These are phyloP conservation scores for Euphorbia lathyris DNA, from an alignment of 345 rosid species.

Conservation along the genomic window DNA sequence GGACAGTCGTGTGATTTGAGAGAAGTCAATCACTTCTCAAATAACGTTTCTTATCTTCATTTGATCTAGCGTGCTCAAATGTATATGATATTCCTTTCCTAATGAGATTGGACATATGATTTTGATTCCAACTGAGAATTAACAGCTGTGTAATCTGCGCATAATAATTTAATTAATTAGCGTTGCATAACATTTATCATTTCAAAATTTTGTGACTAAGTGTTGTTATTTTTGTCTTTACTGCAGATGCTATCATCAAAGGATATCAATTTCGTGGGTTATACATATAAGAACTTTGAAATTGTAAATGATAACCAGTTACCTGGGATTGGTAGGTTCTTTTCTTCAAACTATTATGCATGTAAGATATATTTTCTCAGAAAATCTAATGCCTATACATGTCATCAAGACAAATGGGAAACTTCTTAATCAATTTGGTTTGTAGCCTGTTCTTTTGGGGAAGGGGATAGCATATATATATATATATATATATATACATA, in stretches of 20 bases:
- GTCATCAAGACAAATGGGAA: not conserved
- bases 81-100: not conserved
- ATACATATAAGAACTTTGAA: slow-evolving; percentile 37
- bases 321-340: slow-evolving; percentile 30
- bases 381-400: not conserved
- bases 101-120: not conserved
- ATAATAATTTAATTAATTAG: slow-evolving; percentile 2
- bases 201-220: not conserved
- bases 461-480: not conserved
- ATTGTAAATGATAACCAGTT: slow-evolving; percentile 31
- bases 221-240: slow-evolving; percentile 11
- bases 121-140: not conserved
- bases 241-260: slow-evolving; percentile 29
- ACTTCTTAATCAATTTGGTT: not conserved
- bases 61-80: not conserved
- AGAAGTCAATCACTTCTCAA: not conserved
- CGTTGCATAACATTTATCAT: not conserved
- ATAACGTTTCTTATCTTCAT: not conserved
- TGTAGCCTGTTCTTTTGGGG: not conserved
- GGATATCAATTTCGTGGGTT: slow-evolving; percentile 36
- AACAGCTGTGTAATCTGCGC: not conserved
- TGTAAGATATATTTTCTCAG: not conserved
- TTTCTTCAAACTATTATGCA: not conserved
- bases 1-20: not conserved
- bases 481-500: too few species aligned